phyloP scores from a whole-genome alignment of 2,329 filamentous ascomycete genomes.

The Penicillium olsonii region DNA sequence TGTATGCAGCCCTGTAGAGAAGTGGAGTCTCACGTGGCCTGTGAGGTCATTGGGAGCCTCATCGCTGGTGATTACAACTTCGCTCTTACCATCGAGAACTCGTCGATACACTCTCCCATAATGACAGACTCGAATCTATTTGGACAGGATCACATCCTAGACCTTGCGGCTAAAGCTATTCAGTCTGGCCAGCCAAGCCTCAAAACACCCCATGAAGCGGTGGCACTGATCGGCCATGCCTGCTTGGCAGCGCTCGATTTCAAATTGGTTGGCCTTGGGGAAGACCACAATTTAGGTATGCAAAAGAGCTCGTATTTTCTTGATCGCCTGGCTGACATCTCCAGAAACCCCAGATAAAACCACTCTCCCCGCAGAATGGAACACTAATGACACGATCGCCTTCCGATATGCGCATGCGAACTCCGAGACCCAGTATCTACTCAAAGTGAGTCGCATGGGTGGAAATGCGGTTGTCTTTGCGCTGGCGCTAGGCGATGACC shows the following conservation, averaged over 20 bases:
- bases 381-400: conserved; percentile 68
- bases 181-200: conserved; percentile 31
- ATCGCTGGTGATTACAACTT: neutral
- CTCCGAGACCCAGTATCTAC: conserved; percentile 78
- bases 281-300: conserved; percentile 72
- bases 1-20: neutral
- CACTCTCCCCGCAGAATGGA: conserved; percentile 76
- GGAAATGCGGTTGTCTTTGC: conserved; percentile 81
- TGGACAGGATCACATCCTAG: conserved; percentile 31
- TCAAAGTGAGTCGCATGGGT: conserved; percentile 81
- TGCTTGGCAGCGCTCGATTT: conserved; percentile 81
- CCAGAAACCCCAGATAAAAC: conserved; percentile 32
- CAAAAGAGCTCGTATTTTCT: neutral
- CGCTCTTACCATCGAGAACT: neutral
- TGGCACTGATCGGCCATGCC: conserved; percentile 81
- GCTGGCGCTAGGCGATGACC: conserved; percentile 76
- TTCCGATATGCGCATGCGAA: conserved; percentile 88
- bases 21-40: neutral
- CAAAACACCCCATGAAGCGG: conserved; percentile 67
- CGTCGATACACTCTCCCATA: neutral
- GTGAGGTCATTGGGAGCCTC: neutral
- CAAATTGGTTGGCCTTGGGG: conserved; percentile 76
- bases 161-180: conserved; percentile 35
- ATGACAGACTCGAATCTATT: conserved; percentile 28
- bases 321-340: conserved; percentile 1